These are phyloP conservation scores for Xylogone sp. DNA, from an alignment of 2,329 filamentous ascomycete species.

Conservation along the genomic window DNA sequence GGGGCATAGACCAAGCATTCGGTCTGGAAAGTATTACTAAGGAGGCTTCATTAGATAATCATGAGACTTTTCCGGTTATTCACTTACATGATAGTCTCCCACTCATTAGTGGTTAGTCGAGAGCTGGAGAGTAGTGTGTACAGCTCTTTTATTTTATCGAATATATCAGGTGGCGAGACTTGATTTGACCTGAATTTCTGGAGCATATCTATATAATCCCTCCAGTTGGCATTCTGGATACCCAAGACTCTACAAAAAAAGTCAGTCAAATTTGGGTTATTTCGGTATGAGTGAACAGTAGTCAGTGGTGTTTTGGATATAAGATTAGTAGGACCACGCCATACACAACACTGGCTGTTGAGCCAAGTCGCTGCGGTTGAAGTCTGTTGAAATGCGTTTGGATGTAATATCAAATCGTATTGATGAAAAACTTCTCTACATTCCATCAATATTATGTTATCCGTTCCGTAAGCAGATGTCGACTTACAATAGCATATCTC, in stretches of 20 bases:
- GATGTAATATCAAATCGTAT: conserved; percentile 9
- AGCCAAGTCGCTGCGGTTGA: conserved; percentile 9
- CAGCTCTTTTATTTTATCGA: conserved; percentile 1
- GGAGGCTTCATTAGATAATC: too few species aligned
- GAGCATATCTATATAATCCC: conserved; percentile 10
- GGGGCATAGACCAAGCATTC: conserved; percentile 12
- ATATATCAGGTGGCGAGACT: not conserved
- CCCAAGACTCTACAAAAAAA: conserved; percentile 10
- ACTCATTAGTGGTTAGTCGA: conserved; percentile 2
- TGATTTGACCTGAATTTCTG: conserved; percentile 3
- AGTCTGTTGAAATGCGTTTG: conserved; percentile 5
- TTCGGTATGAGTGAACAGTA: conserved; percentile 10
- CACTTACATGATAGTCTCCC: conserved; percentile 1
- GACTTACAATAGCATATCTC: conserved; percentile 7
- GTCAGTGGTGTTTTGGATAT: conserved; percentile 10
- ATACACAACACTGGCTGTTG: conserved; percentile 9
- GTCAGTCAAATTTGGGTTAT: conserved; percentile 3
- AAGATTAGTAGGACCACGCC: conserved; percentile 12
- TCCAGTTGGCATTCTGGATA: conserved; percentile 13
- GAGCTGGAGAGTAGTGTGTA: conserved; percentile 4
- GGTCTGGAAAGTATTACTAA: conserved; percentile 9
- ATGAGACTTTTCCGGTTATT: too few species aligned
- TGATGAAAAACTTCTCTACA: conserved; percentile 4
- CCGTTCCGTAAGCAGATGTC: too few species aligned
- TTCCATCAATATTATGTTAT: too few species aligned